phyloP scores from a whole-genome alignment of 192 early-diverging fungal species.

The Coemansia umbellata region DNA sequence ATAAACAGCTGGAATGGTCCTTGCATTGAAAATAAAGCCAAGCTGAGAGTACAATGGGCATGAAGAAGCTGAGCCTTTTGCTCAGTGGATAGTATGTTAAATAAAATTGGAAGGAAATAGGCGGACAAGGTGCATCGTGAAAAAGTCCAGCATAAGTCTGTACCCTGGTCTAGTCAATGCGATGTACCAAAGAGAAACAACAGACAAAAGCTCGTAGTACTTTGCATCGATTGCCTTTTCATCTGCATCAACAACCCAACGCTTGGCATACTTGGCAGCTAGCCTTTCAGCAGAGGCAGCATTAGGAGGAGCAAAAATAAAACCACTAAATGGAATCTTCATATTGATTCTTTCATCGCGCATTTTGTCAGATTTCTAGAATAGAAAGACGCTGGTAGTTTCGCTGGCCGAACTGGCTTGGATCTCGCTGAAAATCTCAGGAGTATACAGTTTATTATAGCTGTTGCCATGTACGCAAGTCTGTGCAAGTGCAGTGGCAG shows the following conservation, averaged over 20 bases:
- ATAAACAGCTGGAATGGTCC: slow-evolving; percentile 43
- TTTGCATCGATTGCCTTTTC: slow-evolving; percentile 34
- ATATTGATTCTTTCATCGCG: slow-evolving; percentile 28
- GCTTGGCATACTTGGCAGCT: slow-evolving; percentile 26
- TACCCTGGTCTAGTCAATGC: slow-evolving; percentile 28
- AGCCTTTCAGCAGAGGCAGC: background rate
- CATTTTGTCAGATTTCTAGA: slow-evolving; percentile 33
- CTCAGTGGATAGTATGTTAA: slow-evolving; percentile 30
- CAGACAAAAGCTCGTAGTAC: slow-evolving; percentile 39
- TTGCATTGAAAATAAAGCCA: slow-evolving; percentile 36
- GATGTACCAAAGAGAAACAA: slow-evolving; percentile 34
- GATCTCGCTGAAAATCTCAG: slow-evolving; percentile 13
- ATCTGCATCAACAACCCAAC: slow-evolving; percentile 40
- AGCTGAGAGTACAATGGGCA: slow-evolving; percentile 22
- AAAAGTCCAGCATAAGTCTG: slow-evolving; percentile 23
- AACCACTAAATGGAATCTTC: slow-evolving; percentile 1
- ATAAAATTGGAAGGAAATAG: slow-evolving; percentile 49
- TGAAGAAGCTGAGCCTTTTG: slow-evolving; percentile 46
- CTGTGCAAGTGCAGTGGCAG: slow-evolving; percentile 54
- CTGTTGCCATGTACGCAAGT: slow-evolving; percentile 30
- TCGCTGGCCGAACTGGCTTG: background rate
- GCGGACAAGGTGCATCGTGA: slow-evolving; percentile 53
- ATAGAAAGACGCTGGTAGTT: slow-evolving; percentile 1
- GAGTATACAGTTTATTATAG: slow-evolving; percentile 5
- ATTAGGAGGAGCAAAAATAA: background rate